These are phyloP conservation scores for Stachybotrys chlorohalonatus DNA, from an alignment of 2,329 filamentous ascomycete genomes.

Conservation along the genomic window DNA sequence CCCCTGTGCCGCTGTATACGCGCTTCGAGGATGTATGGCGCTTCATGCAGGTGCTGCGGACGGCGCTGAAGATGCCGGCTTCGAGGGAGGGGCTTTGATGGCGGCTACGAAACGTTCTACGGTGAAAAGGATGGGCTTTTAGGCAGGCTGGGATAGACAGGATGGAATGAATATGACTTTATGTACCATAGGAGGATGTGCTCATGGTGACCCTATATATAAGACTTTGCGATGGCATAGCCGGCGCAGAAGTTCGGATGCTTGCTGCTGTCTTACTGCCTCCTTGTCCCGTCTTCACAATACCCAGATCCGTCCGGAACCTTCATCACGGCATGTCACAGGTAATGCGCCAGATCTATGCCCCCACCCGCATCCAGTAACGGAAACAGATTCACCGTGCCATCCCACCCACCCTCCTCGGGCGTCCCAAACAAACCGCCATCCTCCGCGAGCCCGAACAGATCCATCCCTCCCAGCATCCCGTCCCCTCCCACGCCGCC, in stretches of 20 bases:
- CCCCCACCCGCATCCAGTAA: constrained; percentile 41
- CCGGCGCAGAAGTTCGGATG: neutral
- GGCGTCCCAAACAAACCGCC: constrained; percentile 26
- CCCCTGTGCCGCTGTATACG: constrained; percentile 79
- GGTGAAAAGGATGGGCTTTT: neutral
- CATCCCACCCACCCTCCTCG: constrained; percentile 31
- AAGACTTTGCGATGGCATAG: neutral
- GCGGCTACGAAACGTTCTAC: neutral
- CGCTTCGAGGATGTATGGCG: constrained; percentile 61
- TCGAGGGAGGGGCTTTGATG: neutral
- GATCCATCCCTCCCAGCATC: neutral
- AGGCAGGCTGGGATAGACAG: neutral
- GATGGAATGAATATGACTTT: neutral
- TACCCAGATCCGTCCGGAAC: neutral
- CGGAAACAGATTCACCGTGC: constrained; percentile 40
- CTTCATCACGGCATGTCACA: constrained; percentile 9
- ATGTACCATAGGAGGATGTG: neutral
- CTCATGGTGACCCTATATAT: no score
- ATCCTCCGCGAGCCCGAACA: constrained; percentile 21
- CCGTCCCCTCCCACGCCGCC: constrained; percentile 20
- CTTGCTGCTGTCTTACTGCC: neutral
- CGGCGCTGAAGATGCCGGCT: constrained; percentile 17
- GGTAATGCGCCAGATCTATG: constrained; percentile 38
- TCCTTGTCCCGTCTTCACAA: neutral
- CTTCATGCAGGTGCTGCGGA: constrained; percentile 33